phyloP scores from a whole-genome alignment of 75 land plant genomes.

The Gnetum montanum region DNA sequence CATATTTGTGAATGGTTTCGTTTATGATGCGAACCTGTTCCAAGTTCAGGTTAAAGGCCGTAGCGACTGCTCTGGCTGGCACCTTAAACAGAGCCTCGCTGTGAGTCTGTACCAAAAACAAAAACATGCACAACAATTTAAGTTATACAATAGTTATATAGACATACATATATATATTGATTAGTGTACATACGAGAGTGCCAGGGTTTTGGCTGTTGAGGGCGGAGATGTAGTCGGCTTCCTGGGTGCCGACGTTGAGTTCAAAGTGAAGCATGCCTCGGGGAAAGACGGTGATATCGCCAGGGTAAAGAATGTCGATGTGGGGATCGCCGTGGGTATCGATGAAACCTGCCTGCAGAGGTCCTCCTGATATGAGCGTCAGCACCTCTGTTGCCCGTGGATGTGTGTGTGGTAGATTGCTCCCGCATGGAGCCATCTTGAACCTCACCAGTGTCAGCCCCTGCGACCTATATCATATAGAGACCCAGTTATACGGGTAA shows the following conservation, averaged over 20 bases:
- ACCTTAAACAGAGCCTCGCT: conserved; percentile 1
- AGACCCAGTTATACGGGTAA: no score
- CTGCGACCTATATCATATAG: background rate
- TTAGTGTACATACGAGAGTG: conserved; percentile 1
- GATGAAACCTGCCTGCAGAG: conserved; percentile 17
- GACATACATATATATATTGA: background rate
- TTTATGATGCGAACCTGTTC: background rate
- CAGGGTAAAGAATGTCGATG: conserved; percentile 14
- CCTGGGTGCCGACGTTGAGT: conserved; percentile 12
- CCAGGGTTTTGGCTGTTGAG: conserved; percentile 20
- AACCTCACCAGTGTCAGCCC: background rate
- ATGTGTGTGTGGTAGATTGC: background rate
- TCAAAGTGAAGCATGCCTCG: conserved; percentile 18
- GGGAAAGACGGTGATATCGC: conserved; percentile 19
- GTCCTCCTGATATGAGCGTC: background rate
- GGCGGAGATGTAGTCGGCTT: conserved; percentile 13
- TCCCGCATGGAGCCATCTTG: background rate
- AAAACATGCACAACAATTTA: background rate
- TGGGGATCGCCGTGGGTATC: conserved; percentile 4
- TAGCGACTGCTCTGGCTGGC: background rate
- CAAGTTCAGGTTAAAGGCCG: background rate
- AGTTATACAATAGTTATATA: background rate
- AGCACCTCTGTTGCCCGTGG: background rate
- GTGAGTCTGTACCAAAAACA: background rate
- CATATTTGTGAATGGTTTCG: background rate